Evolutionary conservation across 306 rosid species (phyloP), one percentile per base, ranked within the genome.

Genomic region (Delonix regia): DNA sequence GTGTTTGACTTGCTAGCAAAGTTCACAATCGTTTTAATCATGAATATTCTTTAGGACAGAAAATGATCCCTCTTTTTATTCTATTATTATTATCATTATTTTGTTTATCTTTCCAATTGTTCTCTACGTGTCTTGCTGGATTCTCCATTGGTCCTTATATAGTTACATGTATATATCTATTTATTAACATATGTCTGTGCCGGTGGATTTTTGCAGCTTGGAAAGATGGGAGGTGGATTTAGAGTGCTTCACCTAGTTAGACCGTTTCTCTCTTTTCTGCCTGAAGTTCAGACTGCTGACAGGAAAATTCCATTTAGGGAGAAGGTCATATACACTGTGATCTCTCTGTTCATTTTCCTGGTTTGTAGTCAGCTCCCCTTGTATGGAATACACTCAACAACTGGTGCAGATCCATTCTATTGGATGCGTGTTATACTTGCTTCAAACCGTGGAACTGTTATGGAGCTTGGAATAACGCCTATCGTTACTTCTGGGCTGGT

Each of bases 401-500:
- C 96, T 0, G 96, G 97, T 18, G 97, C 98, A 0, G 98, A 94
- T 90, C 97, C 98, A 19, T 94, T 94, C 85, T 94, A 92, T 66
- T 94, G 98, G 98, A 94, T 94, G 97, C 94, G 97, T 79, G 96
- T 89, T 51, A 94, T 94, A 52, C 98, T 94, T 22, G 98, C 98
- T 72, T 94, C 97, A 1, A 94, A 88, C 67, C 94, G 97, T 33
- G 98, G 98, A 65, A 94, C 98, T 24, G 98, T 94, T 34, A 94
- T 94, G 98, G 98, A 94, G 83, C 98, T 94, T 47, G 97, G 96
- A 69, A 92, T 94, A 83, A 94, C 98, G 74, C 98, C 97, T 5
- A 94, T 91, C 77, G 98, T 94, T 60, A 94, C 98, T 36, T 94
- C 97, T 51, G 96, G 97, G 55, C 76, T 94, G 74, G 97, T 94